Conservation (phyloP, 2,329 filamentous ascomycete genomes). For the Fusarium coicis region DNA sequence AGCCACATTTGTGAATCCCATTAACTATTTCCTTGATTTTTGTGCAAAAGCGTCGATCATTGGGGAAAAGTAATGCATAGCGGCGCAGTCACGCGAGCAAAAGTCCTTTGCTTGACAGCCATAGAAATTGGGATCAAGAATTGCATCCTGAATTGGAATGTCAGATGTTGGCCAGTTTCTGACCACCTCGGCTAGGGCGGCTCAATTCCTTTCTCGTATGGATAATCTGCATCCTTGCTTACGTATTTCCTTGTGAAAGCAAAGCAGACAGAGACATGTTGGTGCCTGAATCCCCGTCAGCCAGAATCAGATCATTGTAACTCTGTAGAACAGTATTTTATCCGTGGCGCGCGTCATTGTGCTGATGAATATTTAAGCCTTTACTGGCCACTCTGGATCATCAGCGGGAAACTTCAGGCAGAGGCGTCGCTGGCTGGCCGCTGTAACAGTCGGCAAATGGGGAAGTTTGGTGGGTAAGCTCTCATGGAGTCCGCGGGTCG, state of each 20-base stretch:
- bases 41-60: neutral
- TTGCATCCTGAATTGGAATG: neutral
- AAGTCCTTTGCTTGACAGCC: neutral
- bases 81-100: neutral
- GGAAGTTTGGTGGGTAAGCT: neutral
- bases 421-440: neutral
- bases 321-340: too few relatives aligned
- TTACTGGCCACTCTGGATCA: neutral
- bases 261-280: neutral
- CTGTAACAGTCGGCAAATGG: neutral
- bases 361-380: neutral
- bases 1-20: neutral
- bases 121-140: neutral
- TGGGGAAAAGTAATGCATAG: neutral
- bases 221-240: constrained; percentile 12
- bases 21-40: neutral
- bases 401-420: neutral
- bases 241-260: neutral
- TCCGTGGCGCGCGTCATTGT: neutral
- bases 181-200: constrained; percentile 23
- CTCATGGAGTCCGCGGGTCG: neutral
- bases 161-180: constrained; percentile 4
- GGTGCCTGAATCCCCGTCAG: neutral
- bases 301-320: neutral
- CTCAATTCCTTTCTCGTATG: constrained; percentile 24